Evolutionary conservation across 129 eudicot genomes (phyloP).

Genomic region (Arctium lappa): DNA sequence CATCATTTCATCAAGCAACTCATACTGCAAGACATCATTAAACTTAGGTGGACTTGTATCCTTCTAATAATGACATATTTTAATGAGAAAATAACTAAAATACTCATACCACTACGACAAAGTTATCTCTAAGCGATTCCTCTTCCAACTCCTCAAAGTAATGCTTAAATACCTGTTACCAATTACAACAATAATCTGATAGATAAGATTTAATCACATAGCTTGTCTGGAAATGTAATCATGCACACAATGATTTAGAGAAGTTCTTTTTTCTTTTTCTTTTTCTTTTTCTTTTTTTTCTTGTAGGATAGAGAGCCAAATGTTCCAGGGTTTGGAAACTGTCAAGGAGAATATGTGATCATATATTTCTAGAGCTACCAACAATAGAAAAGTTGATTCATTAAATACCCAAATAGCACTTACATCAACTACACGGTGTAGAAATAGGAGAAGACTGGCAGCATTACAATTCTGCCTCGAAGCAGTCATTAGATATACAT

Average conservation of each 20-base stretch:
- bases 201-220: neutral
- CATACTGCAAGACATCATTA: slow-evolving; percentile 49
- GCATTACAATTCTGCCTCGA: slow-evolving; percentile 90
- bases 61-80: neutral
- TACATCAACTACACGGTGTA: slow-evolving; percentile 87
- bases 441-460: slow-evolving; percentile 69
- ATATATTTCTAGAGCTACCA: neutral
- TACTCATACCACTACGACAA: slow-evolving; percentile 72
- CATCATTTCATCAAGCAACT: slow-evolving; percentile 94
- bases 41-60: neutral
- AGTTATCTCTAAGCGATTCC: slow-evolving; percentile 97
- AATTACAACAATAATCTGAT: neutral
- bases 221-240: neutral
- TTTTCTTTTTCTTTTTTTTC: too few species aligned
- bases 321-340: neutral
- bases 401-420: slow-evolving; percentile 31
- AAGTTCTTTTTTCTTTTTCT: neutral
- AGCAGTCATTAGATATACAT: slow-evolving; percentile 81
- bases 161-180: slow-evolving; percentile 85
- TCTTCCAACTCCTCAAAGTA: slow-evolving; percentile 98
- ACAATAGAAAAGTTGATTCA: neutral
- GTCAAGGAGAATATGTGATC: neutral
- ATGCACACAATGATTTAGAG: neutral
- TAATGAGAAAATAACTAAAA: neutral
- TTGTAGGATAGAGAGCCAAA: neutral